Evolutionary conservation across 2,329 filamentous ascomycete species (phyloP), one percentile per base, ranked within the genome.

Genomic region (Passalora sequoiae): DNA sequence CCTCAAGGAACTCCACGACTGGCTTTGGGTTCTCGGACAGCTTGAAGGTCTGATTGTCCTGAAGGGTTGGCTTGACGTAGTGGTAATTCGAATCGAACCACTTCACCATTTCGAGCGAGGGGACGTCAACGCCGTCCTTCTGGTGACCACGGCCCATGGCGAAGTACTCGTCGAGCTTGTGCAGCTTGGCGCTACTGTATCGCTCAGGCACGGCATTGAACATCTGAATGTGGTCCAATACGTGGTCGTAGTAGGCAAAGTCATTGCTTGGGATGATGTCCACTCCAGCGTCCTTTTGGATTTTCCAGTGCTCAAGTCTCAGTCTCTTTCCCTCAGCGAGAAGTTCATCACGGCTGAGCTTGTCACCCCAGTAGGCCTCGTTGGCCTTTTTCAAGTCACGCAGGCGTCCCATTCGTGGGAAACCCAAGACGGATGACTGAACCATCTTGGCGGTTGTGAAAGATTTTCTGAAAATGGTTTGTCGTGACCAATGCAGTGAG

Each of bases 11-110:
- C 72, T 98, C 87, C 60, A 69, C 76, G 57, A 98, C 86, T 60
- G 92, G 89, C 84, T 98, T 98, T 69, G 92, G 89, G 71, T 83
- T 84, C 60, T 80, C 73, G 51, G 77, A 72, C 53, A 98, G 87
- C 74, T 84, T 89, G 83, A 98, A 98, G 66, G 79, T 83, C 81
- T 98, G 92, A 79, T 86, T 85, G 75, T 96, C 84, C 74, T 96
- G 89, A 58, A 98, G 81, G 53, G 92, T 96, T 55, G 92, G 92
- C 83, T 97, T 97, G 75, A 97, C 92, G 72, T 98, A 98, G 81
- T 97, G 92, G 84, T 98, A 98, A 85, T 98, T 98, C 57, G 89
- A 95, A 80, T 98, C 92, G 69, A 98, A 98, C 92, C 92, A 98
- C 80, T 98, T 98, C 64, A 98, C 92, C 92, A 98, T 98, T 80